Evolutionary conservation across 2,329 filamentous ascomycete species (phyloP), one percentile per base, ranked within the genome.

Genomic region (Aspergillus versicolor): DNA sequence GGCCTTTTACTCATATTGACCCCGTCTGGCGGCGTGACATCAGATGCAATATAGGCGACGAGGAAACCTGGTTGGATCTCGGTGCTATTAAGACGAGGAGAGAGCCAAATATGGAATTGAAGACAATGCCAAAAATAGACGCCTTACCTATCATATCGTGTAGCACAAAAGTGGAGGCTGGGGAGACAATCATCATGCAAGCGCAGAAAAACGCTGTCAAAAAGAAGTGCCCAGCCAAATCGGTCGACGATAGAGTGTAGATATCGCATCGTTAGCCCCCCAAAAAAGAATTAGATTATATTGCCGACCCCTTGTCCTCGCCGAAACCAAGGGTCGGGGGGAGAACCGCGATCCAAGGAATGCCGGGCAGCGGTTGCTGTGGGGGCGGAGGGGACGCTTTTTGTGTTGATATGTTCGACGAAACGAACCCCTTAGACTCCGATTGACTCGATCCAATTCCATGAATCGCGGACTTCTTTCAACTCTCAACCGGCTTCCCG

Each of bases 361-460:
- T 57, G 55, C 22, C 24, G 32, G 45, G 30, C 49, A 52, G 56
- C 51, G 63, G 63, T 65, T 66, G 63, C 63, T 66, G 61, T 66
- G 64, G 64, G 61, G 64, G 60, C 44, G 51, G 50, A 48, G 56
- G 45, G 47, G 32, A 56, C 56, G 38, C 37, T 60, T 65, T 48
- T 32, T 24, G 21, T 65, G 62, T 65, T 64, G 63, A 66, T 60
- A 60, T 55, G 9, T 42, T 45, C 41, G 48, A 24, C 38, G 27
- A n/a, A 52, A 37, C 43, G 54, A 58, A 54, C 56, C 54, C 54
- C 54, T 52, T 56, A 30, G 30, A 51, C 24, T 41, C 24, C 22
- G 17, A 40, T 52, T 19, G 41, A 44, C 43, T 57, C 38, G 42
- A 45, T 24, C 32, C 27, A 50, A 27, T 4, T 30, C 27, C 27